Evolutionary conservation across 2,329 filamentous ascomycete species (phyloP).

Genomic region (Colletotrichum musae): DNA sequence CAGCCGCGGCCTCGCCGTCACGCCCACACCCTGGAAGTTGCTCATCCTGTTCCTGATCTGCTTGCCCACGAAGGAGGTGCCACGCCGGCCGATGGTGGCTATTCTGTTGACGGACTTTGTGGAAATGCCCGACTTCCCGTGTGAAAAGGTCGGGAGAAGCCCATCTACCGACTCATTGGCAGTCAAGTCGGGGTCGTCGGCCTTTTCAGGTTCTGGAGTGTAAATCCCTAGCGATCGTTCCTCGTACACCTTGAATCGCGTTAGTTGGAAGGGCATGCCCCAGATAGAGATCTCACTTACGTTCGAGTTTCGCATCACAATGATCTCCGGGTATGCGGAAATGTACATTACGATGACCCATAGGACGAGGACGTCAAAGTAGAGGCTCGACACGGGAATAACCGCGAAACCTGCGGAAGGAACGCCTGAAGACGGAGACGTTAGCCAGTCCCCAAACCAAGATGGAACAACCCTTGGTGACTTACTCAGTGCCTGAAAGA

Average conservation of each 20-base stretch:
- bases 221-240: slow-evolving; percentile 76
- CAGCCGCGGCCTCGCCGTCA: slow-evolving; percentile 43
- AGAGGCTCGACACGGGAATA: slow-evolving; percentile 69
- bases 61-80: slow-evolving; percentile 64
- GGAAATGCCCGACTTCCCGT: slow-evolving; percentile 54
- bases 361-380: slow-evolving; percentile 71
- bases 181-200: slow-evolving; percentile 48
- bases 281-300: not conserved
- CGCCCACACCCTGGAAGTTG: slow-evolving; percentile 62
- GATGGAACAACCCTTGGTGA: slow-evolving; percentile 20
- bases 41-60: slow-evolving; percentile 65
- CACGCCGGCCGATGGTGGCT: slow-evolving; percentile 42
- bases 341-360: slow-evolving; percentile 79
- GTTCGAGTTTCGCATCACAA: slow-evolving; percentile 74
- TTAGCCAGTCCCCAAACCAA: slow-evolving; percentile 4
- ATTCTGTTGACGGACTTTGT: slow-evolving; percentile 56
- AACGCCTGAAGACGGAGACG: slow-evolving; percentile 59
- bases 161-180: slow-evolving; percentile 47
- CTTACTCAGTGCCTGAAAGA: slow-evolving; percentile 74
- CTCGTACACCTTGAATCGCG: slow-evolving; percentile 73
- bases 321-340: slow-evolving; percentile 73
- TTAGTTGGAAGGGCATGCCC: not conserved
- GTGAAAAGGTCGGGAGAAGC: slow-evolving; percentile 9
- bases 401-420: slow-evolving; percentile 77
- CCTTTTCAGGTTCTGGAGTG: slow-evolving; percentile 50